A percentile compares a stretch with the other conserved stretches of the same genome.
These are phyloP conservation scores for Dipodascus geniculatus DNA, from an alignment of 805 yeast species.

Conservation along the genomic window DNA sequence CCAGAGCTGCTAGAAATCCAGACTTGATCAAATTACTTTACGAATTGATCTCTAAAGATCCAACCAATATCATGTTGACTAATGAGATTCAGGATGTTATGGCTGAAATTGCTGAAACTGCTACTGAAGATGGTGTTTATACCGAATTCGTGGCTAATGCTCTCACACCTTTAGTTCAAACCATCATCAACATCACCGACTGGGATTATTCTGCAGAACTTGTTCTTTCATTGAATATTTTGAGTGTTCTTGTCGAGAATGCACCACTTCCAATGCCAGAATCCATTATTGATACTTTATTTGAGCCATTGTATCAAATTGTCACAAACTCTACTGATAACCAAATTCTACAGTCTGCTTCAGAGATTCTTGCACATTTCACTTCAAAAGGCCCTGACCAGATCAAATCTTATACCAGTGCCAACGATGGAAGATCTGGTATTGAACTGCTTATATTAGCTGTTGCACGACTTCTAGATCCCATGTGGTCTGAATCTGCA, in stretches of 20 bases:
- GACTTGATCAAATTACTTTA: constrained; percentile 44
- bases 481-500: constrained; percentile 66
- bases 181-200: constrained; percentile 15
- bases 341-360: constrained; percentile 63
- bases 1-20: constrained; percentile 21
- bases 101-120: constrained; percentile 40
- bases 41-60: constrained; percentile 55
- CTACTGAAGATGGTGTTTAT: constrained; percentile 34
- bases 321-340: constrained; percentile 49
- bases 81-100: constrained; percentile 62
- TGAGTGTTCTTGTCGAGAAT: constrained; percentile 19
- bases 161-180: constrained; percentile 36
- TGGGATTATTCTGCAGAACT: constrained; percentile 50
- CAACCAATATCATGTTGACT: constrained; percentile 60
- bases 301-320: constrained; percentile 35
- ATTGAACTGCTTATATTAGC: constrained; percentile 47
- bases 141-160: constrained; percentile 37
- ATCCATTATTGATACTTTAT: constrained; percentile 12
- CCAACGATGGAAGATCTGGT: constrained; percentile 30
- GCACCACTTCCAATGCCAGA: constrained; percentile 16
- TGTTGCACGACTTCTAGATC: constrained; percentile 58
- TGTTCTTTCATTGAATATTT: constrained; percentile 42
- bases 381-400: constrained; percentile 31
- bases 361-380: constrained; percentile 58
- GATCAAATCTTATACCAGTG: constrained; percentile 9